Evolutionary conservation across 495 filamentous ascomycete genomes (phyloP), one percentile per base, ranked within the genome.

Genomic region (Hypoxylon lenormandii): DNA sequence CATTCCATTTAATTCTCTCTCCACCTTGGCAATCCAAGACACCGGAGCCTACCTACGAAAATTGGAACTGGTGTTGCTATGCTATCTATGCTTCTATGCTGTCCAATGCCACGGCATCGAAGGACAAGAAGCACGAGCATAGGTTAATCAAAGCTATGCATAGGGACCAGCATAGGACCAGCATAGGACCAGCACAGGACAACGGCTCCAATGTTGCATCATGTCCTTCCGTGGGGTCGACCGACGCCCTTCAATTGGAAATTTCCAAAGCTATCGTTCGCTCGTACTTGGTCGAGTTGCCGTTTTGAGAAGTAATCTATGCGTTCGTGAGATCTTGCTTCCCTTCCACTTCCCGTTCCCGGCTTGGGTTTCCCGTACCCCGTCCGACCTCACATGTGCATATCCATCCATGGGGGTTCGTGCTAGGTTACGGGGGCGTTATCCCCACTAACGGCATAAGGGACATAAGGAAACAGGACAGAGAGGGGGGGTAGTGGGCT

Each of bases 351-450:
- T 62, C 57, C 68, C 68, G 62, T 61, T 33, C 38, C 68, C 68
- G 68, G 68, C 63, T 55, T 62, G 52, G 51, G 42, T 21, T 21
- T 66, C 63, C 68, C 68, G 68, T 58, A 28, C 21, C 51, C 57
- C 68, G 57, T 71, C 57, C 68, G 62, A 71, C 68, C 58, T 71
- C 52, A 71, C 15, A 58, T 71, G 68, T 65, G 57, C 68, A 66
- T 71, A 66, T 62, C 68, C 68, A 66, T 62, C 68, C 68, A 59
- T 63, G 43, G 57, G 37, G 51, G 56, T 66, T 58, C 48, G 61
- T 71, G 46, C 62, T 45, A 58, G 56, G 61, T 62, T 66, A 54
- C 68, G 61, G 62, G 60, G 22, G 37, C 45, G 26, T n/a, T 21
- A 42, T 71, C 64, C 52, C 68, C 61, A 61, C 60, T 22, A 18